These are phyloP conservation scores for Yamadazyma kitorensis DNA, from an alignment of 805 yeast genomes.

Conservation along the genomic window DNA sequence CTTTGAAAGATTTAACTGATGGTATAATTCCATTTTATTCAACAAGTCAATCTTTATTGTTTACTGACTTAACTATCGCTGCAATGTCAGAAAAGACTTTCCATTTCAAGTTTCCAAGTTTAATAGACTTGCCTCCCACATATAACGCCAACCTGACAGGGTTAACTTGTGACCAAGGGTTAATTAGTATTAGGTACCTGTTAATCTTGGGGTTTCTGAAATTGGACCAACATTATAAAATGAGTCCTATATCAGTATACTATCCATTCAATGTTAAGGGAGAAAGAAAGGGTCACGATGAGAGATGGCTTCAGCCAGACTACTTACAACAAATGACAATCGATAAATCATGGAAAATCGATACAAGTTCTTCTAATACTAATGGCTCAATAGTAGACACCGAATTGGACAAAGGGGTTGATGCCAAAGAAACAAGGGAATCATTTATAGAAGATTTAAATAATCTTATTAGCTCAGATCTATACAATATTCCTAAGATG, in stretches of 20 bases:
- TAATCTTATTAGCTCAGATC: slow-evolving; percentile 28
- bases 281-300: slow-evolving; percentile 22
- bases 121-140: slow-evolving; percentile 34
- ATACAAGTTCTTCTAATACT: neutral
- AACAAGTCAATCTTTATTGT: slow-evolving; percentile 38
- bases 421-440: slow-evolving; percentile 9
- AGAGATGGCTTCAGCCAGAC: slow-evolving; percentile 27
- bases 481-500: slow-evolving; percentile 31
- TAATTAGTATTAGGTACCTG: slow-evolving; percentile 34
- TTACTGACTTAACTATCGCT: slow-evolving; percentile 25
- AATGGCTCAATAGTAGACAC: slow-evolving; percentile 2
- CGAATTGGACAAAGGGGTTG: slow-evolving; percentile 1
- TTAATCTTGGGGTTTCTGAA: slow-evolving; percentile 30
- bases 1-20: slow-evolving; percentile 26
- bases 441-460: slow-evolving; percentile 30
- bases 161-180: slow-evolving; percentile 36
- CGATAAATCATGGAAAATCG: slow-evolving; percentile 29
- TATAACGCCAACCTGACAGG: slow-evolving; percentile 43
- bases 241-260: slow-evolving; percentile 23
- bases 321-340: slow-evolving; percentile 22
- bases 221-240: slow-evolving; percentile 13
- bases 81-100: slow-evolving; percentile 18
- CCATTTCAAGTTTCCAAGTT: slow-evolving; percentile 22
- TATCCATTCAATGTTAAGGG: slow-evolving; percentile 33
- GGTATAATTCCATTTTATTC: slow-evolving; percentile 38